Conservation (phyloP, 805 yeast genomes). For the Ogataea salicorniae region DNA sequence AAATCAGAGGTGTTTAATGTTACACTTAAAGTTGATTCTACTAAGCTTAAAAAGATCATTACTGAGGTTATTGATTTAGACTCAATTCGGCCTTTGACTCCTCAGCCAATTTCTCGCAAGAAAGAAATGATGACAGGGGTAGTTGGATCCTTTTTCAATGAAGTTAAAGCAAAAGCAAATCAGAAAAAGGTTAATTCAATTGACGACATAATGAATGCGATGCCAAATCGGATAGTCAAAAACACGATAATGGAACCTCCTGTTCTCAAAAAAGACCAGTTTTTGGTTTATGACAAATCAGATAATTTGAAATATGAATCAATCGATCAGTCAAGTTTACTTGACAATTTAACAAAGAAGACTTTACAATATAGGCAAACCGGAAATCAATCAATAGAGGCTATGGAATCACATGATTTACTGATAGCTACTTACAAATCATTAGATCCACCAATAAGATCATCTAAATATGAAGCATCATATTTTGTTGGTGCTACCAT, state of each 20-base stretch:
- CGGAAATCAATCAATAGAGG: too few species aligned
- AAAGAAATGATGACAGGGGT: conserved; percentile 2
- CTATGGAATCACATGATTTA: too few species aligned
- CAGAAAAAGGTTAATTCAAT: conserved; percentile 12
- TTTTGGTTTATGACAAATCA: conserved; percentile 32
- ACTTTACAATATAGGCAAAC: neutral
- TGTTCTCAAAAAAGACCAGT: conserved; percentile 21
- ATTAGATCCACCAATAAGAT: too few species aligned
- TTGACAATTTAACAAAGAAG: neutral
- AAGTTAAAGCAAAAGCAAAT: conserved; percentile 34
- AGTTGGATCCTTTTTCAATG: conserved; percentile 28
- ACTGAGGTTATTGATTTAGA: conserved; percentile 8
- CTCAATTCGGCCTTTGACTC: neutral
- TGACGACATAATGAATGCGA: conserved; percentile 9
- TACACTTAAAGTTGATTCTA: conserved; percentile 11
- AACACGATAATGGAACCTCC: conserved; percentile 33
- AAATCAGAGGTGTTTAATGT: conserved; percentile 10
- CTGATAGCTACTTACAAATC: too few species aligned
- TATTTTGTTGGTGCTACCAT: too few species aligned
- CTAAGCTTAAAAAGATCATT: conserved; percentile 1
- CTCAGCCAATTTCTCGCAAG: neutral
- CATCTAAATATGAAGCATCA: too few species aligned
- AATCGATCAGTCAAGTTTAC: neutral
- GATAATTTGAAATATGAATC: conserved; percentile 3
- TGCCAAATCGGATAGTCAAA: conserved; percentile 1